These are phyloP conservation scores for Hyaloperonospora arabidopsidis DNA, from an alignment of 352 stramenopile genomes.

Conservation along the genomic window DNA sequence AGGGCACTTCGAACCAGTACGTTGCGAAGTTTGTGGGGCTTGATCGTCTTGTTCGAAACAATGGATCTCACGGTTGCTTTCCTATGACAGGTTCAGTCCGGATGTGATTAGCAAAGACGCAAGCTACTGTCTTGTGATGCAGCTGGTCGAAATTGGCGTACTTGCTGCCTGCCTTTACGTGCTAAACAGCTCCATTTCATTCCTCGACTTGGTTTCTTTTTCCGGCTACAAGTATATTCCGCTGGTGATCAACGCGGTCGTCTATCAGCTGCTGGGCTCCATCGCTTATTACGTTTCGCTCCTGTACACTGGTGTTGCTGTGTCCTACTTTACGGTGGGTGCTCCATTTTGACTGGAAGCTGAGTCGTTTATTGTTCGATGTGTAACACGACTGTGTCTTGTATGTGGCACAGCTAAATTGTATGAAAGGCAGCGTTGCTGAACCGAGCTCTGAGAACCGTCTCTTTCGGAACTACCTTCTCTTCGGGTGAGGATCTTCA, in stretches of 20 bases:
- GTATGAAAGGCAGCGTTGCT: constrained; percentile 79
- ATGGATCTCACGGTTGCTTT: background rate
- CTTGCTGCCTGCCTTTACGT: constrained; percentile 93
- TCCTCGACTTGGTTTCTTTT: constrained; percentile 95
- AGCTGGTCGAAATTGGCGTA: constrained; percentile 89
- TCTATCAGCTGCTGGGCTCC: constrained; percentile 77
- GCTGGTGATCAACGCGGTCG: constrained; percentile 91
- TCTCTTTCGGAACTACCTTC: constrained; percentile 79
- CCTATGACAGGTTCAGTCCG: constrained; percentile 87
- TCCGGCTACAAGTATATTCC: constrained; percentile 99
- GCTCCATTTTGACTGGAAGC: background rate
- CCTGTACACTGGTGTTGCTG: constrained; percentile 88
- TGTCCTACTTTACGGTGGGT: constrained; percentile 92
- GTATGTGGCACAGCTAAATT: constrained; percentile 53
- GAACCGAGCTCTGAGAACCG: constrained; percentile 68
- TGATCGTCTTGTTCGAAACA: background rate
- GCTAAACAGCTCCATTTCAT: constrained; percentile 87
- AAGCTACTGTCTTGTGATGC: constrained; percentile 86
- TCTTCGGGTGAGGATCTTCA: constrained; percentile 56
- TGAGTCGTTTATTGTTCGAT: background rate
- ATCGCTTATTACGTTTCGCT: constrained; percentile 89
- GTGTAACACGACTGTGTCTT: constrained; percentile 5
- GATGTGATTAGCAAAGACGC: constrained; percentile 93
- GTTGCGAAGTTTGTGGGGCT: constrained; percentile 11
- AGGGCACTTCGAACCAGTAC: constrained; percentile 89